phyloP scores from a whole-genome alignment of 1,284 basidiomycete species.

The Fistulina hepatica region DNA sequence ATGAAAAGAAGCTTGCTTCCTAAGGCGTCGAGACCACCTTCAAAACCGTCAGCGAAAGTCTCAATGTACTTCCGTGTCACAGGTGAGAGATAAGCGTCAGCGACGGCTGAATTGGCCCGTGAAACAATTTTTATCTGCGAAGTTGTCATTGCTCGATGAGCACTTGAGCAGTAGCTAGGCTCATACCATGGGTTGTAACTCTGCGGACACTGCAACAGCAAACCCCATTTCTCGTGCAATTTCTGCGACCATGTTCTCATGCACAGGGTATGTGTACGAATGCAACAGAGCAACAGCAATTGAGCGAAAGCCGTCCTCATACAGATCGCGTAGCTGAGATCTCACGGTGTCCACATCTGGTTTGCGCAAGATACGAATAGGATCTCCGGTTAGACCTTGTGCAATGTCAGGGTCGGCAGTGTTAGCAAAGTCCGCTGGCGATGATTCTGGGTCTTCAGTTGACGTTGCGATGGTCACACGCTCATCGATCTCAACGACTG shows the following conservation, averaged over 20 bases:
- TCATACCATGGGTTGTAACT: too few species aligned
- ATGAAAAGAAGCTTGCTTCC: too few species aligned
- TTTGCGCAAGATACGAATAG: constrained; percentile 74
- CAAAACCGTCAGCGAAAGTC: too few species aligned
- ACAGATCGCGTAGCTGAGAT: constrained; percentile 55
- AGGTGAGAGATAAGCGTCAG: constrained; percentile 96
- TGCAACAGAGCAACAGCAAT: constrained; percentile 83
- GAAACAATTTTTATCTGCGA: constrained; percentile 94
- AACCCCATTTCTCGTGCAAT: too few species aligned
- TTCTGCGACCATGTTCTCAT: constrained; percentile 68
- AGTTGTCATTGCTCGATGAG: too few species aligned
- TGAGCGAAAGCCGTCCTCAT: constrained; percentile 70
- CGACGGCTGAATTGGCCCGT: constrained; percentile 85
- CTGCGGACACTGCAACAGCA: too few species aligned
- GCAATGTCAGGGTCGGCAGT: constrained; percentile 61
- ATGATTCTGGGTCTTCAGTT: too few species aligned
- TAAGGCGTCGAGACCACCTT: too few species aligned
- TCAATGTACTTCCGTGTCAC: too few species aligned
- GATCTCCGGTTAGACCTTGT: constrained; percentile 81
- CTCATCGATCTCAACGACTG: constrained; percentile 86
- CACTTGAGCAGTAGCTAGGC: too few species aligned
- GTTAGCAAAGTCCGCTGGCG: neutral
- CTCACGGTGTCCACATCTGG: constrained; percentile 49
- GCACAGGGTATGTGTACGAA: constrained; percentile 84
- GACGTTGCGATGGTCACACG: constrained; percentile 91